A percentile compares a stretch with the other conserved stretches of the same genome.
phyloP scores from a whole-genome alignment of 768 basidiomycete species.

The Suillus variegatus region DNA sequence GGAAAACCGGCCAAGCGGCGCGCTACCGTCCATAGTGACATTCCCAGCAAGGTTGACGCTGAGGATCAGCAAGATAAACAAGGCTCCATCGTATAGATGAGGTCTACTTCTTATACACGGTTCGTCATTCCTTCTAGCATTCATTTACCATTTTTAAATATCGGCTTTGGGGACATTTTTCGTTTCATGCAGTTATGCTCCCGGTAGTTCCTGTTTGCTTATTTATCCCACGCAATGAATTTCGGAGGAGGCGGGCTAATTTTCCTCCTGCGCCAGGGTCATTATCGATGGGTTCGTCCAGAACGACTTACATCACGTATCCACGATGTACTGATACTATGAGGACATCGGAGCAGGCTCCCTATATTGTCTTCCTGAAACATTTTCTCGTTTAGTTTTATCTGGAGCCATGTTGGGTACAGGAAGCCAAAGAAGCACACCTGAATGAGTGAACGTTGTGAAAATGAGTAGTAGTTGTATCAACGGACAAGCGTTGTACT shows the following conservation, averaged over 20 bases:
- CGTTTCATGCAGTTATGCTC: background rate
- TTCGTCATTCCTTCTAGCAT: background rate
- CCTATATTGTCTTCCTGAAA: background rate
- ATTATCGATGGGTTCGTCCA: background rate
- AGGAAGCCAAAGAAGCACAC: background rate
- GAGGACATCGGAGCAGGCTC: background rate
- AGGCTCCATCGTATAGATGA: background rate
- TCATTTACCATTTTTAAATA: background rate
- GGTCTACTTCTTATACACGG: background rate
- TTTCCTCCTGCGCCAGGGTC: background rate
- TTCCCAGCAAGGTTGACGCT: background rate
- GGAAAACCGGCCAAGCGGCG: background rate
- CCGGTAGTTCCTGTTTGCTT: background rate
- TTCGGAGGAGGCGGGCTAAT: background rate
- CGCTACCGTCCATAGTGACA: background rate
- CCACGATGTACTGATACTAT: background rate
- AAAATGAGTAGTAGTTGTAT: conserved; percentile 19
- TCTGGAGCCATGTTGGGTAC: background rate
- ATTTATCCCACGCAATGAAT: background rate
- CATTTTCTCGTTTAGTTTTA: background rate
- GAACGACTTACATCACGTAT: background rate
- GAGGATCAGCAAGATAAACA: background rate
- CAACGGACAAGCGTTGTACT: conserved; percentile 11
- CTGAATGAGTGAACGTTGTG: conserved; percentile 9
- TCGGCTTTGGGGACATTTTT: background rate